These are phyloP conservation scores for Trichoderma hamatum DNA, from an alignment of 2,329 filamentous ascomycete species.

Conservation along the genomic window DNA sequence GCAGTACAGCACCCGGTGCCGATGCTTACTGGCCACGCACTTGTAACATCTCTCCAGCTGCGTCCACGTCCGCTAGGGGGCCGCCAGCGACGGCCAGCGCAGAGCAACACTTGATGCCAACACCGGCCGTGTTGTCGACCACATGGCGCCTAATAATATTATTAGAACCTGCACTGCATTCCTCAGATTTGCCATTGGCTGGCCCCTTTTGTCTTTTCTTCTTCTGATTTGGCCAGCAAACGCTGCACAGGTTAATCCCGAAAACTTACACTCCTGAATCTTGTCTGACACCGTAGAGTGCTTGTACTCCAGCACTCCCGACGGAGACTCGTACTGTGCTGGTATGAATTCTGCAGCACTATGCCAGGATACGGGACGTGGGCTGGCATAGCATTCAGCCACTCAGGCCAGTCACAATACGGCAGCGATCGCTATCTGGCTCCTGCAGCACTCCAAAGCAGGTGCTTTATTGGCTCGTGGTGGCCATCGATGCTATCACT, in stretches of 20 bases:
- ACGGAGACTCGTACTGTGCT: slow-evolving; percentile 17
- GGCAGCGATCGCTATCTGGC: slow-evolving; percentile 33
- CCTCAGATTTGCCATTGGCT: slow-evolving; percentile 14
- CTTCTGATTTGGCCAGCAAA: slow-evolving; percentile 12
- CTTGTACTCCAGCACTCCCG: background rate
- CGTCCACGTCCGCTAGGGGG: slow-evolving; percentile 1
- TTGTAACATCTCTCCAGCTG: background rate
- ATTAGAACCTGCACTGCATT: slow-evolving; percentile 26
- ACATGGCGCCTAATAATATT: slow-evolving; percentile 28
- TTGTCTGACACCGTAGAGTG: slow-evolving; percentile 20
- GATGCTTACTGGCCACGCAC: background rate
- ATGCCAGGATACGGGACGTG: slow-evolving; percentile 21
- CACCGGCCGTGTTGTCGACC: slow-evolving; percentile 23
- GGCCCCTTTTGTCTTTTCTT: background rate
- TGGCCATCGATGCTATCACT: slow-evolving; percentile 31
- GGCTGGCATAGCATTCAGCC: slow-evolving; percentile 29
- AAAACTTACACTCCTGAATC: slow-evolving; percentile 24
- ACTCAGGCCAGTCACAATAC: slow-evolving; percentile 29
- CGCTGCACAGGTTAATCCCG: slow-evolving; percentile 12
- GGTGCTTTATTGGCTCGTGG: slow-evolving; percentile 31
- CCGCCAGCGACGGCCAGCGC: slow-evolving; percentile 12
- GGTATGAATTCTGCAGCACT: slow-evolving; percentile 11
- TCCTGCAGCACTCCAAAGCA: slow-evolving; percentile 32
- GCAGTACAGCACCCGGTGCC: background rate
- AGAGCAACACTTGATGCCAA: slow-evolving; percentile 21